Conservation (phyloP, 441 rosid species). For the Arabidopsis hybrid region DNA sequence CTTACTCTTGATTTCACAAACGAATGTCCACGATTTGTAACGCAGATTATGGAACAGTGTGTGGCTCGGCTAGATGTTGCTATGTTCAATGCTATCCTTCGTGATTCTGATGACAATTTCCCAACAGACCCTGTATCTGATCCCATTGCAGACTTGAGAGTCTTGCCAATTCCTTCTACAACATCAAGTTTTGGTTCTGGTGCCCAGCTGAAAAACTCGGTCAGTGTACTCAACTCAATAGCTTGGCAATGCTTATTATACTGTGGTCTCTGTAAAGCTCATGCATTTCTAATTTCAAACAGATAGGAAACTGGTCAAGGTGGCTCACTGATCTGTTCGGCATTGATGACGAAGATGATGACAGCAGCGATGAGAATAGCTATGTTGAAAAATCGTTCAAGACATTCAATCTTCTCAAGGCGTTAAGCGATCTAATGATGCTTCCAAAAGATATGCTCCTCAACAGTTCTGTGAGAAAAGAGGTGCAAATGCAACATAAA, state of each 20-base stretch:
- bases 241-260: constrained; percentile 14
- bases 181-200: constrained; percentile 94
- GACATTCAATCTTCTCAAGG: constrained; percentile 84
- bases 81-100: constrained; percentile 97
- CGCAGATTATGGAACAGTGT: constrained; percentile 93
- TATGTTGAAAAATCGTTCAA: constrained; percentile 63
- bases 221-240: constrained; percentile 48
- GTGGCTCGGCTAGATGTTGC: constrained; percentile 95
- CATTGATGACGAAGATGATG: constrained; percentile 66
- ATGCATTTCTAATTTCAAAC: constrained; percentile 37
- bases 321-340: constrained; percentile 94
- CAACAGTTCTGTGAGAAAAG: constrained; percentile 73
- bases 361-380: constrained; percentile 49
- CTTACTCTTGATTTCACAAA: constrained; percentile 20
- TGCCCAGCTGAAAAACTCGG: constrained; percentile 90
- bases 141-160: constrained; percentile 80
- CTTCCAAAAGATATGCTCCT: constrained; percentile 97
- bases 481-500: constrained; percentile 53
- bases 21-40: constrained; percentile 22
- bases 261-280: constrained; percentile 15
- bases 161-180: constrained; percentile 90
- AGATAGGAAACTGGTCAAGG: constrained; percentile 99
- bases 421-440: constrained; percentile 98
- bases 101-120: constrained; percentile 86
- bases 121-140: constrained; percentile 99